These are phyloP conservation scores for Sistotremastrum suecicum DNA, from an alignment of 768 basidiomycete genomes.

Conservation along the genomic window DNA sequence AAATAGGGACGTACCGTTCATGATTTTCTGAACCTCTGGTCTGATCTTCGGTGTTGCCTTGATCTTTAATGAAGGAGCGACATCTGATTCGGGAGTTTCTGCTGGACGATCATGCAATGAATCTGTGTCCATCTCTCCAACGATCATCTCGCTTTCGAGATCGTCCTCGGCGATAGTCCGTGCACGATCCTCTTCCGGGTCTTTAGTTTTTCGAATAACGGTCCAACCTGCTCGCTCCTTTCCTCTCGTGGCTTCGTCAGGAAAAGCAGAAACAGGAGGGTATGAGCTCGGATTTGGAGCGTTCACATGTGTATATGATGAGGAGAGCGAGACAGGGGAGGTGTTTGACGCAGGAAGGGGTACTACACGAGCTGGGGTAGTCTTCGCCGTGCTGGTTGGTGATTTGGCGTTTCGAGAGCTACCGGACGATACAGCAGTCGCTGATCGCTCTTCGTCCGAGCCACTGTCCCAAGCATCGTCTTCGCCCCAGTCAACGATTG, in stretches of 20 bases:
- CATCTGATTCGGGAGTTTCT: slow-evolving; percentile 12
- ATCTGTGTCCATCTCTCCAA: slow-evolving; percentile 63
- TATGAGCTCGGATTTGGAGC: slow-evolving; percentile 68
- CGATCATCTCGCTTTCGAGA: slow-evolving; percentile 61
- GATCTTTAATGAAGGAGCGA: slow-evolving; percentile 21
- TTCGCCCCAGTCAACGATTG: slow-evolving; percentile 54
- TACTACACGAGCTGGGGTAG: slow-evolving; percentile 44
- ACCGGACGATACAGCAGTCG: not conserved
- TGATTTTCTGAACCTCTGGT: slow-evolving; percentile 58
- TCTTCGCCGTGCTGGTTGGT: slow-evolving; percentile 16
- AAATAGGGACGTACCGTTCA: slow-evolving; percentile 41
- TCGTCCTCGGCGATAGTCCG: slow-evolving; percentile 37
- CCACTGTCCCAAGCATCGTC: slow-evolving; percentile 81
- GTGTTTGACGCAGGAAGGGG: slow-evolving; percentile 26
- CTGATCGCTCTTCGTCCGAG: slow-evolving; percentile 55
- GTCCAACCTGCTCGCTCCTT: slow-evolving; percentile 40
- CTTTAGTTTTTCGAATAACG: slow-evolving; percentile 39
- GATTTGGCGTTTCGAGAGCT: slow-evolving; percentile 8
- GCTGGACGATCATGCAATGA: slow-evolving; percentile 14
- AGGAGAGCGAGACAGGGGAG: slow-evolving; percentile 57
- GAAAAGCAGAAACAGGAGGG: slow-evolving; percentile 36
- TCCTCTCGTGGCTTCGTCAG: slow-evolving; percentile 37
- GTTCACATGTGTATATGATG: slow-evolving; percentile 69
- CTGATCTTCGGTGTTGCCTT: slow-evolving; percentile 40
- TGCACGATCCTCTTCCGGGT: slow-evolving; percentile 10